Conservation (phyloP, 768 basidiomycete genomes). For the Amanita molliuscula region DNA sequence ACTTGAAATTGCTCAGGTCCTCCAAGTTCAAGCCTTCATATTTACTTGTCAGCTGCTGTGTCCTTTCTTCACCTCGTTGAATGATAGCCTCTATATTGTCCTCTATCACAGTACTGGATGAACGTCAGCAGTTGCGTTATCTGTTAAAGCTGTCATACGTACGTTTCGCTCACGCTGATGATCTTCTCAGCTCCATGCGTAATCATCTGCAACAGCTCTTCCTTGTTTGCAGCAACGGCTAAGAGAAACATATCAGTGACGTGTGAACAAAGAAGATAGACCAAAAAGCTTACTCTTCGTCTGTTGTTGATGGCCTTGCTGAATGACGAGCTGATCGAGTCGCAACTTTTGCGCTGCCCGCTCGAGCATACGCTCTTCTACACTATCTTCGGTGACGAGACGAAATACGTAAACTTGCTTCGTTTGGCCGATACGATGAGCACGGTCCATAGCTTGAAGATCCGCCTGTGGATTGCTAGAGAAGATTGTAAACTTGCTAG, state of each 20-base stretch:
- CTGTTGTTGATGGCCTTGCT: constrained; percentile 81
- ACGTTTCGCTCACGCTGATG: constrained; percentile 74
- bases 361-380: constrained; percentile 93
- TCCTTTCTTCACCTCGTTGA: constrained; percentile 81
- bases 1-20: constrained; percentile 94
- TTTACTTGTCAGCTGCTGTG: constrained; percentile 78
- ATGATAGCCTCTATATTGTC: constrained; percentile 96
- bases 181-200: constrained; percentile 96
- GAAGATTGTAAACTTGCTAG: neutral
- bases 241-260: constrained; percentile 1
- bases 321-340: constrained; percentile 93
- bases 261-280: neutral
- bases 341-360: constrained; percentile 92
- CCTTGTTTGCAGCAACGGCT: constrained; percentile 86
- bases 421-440: constrained; percentile 93
- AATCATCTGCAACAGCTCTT: constrained; percentile 97
- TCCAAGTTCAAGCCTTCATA: constrained; percentile 91
- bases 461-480: constrained; percentile 96
- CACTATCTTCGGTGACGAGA: constrained; percentile 94
- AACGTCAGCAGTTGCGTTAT: neutral
- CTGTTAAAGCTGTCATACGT: constrained; percentile 15
- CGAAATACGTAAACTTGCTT: constrained; percentile 97
- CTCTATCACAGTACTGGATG: constrained; percentile 56
- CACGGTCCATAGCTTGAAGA: constrained; percentile 97
- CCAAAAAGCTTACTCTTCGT: constrained; percentile 51